Base-by-base conservation (phyloP, 306 rosid species). In the Cucurbita pepo region DNA sequence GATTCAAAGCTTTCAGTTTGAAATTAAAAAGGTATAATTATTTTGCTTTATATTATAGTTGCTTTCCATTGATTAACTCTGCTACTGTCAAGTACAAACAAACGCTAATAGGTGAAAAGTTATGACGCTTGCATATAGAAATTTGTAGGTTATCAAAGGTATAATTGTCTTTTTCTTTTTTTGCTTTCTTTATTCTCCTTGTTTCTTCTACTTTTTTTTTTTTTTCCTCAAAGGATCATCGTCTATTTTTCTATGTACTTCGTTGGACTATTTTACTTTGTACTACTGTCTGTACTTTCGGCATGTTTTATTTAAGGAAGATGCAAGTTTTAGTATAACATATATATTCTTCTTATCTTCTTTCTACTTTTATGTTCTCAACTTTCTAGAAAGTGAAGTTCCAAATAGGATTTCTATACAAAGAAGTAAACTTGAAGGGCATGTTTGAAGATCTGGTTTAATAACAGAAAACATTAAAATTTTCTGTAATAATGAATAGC, bases 1-100 rank as follows among this genome's bases (percentile, higher is more conserved):
- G 98, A 79, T 92, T 88, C 82, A 90, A 86, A 87, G 91, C 93
- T 74, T 92, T 92, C 82, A 90, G 88, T 83, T 86, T 85, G 37
- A 92, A 92, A 85, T 73, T 85, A 82, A 92, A 90, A 78, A 88
- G 98, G 98, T 92, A 86, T 56, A 4, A 53, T 36, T 34, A 52
- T 51, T 71, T 52, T 71, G 45, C n/a, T 53, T 56, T 16, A 37
- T 34, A 10, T 25, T 11, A 10, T 21, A 25, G 30, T 69, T 34
- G 2, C 45, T 6, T 41, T 41, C 56, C 44, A 61, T 61, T 47
- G 62, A 64, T 47, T 53, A 41, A 60, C 22, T 21, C 11, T 43
- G 54, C 5, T 18, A 44, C 44, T 71, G 47, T 52, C 76, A 19
- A 5, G 7, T 41, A 14, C 45, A 21, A 44, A 18, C 56, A 67